Evolutionary conservation across 148 eudicot genomes (phyloP).

Genomic region (Suaeda aralocaspica): DNA sequence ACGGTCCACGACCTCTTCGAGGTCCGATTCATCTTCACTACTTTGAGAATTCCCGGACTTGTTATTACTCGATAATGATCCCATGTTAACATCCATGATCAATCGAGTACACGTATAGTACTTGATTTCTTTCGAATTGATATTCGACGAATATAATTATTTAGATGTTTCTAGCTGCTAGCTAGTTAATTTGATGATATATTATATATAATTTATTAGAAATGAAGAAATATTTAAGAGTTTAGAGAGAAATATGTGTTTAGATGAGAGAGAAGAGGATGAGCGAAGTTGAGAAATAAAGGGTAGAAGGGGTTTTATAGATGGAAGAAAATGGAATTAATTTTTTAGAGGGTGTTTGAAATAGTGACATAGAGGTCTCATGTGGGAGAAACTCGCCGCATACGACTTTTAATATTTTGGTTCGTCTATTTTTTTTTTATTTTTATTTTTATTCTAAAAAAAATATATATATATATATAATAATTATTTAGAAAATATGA

Average conservation of each 20-base stretch:
- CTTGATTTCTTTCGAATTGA: neutral
- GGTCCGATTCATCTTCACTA: conserved; percentile 47
- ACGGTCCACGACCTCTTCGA: conserved; percentile 89
- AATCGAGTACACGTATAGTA: neutral
- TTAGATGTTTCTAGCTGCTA: neutral
- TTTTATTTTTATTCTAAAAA: conserved; percentile 7
- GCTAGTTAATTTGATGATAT: neutral
- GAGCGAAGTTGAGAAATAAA: conserved; percentile 20
- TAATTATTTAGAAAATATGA: neutral
- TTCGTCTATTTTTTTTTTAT: neutral
- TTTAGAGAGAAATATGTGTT: neutral
- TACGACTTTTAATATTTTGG: conserved; percentile 12
- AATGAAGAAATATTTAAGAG: neutral
- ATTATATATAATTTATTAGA: neutral
- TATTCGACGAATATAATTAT: neutral
- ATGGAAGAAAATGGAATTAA: conserved; percentile 1
- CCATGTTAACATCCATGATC: conserved; percentile 30
- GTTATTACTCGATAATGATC: neutral
- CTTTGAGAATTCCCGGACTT: conserved; percentile 10
- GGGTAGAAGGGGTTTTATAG: conserved; percentile 58
- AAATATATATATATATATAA: neutral
- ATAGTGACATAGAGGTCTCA: conserved; percentile 29
- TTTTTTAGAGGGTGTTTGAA: conserved; percentile 23
- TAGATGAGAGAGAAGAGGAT: conserved; percentile 18
- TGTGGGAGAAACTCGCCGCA: conserved; percentile 73